Base-by-base conservation (phyloP, 768 basidiomycete genomes). In the Kwoniella heveanensis region DNA sequence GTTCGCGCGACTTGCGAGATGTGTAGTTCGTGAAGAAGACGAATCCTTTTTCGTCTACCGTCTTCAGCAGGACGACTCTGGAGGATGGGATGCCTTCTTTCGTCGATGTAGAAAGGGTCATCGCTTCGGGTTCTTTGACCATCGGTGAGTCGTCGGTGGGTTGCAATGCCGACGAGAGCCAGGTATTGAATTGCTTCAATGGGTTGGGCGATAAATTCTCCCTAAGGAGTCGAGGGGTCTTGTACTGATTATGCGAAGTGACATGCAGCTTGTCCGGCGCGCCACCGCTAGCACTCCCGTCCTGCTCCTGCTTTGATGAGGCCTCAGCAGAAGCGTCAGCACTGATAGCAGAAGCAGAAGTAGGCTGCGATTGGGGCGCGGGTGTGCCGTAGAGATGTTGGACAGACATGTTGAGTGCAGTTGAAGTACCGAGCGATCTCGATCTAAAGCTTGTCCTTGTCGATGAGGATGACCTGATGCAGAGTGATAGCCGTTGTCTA, bases 1-100 rank as follows among this genome's bases (percentile, higher is more conserved):
- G 84, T 78, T 98, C 96, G 46, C 81, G 76, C 2, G 91, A 92
- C 82, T 98, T 99, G 68, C 94, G 86, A 12, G 92, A 95, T 44
- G 87, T 85, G 82, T 98, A 98, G 81, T 99, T 99, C 30, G 95
- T 98, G 84, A 86, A 99, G 82, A 97, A 96, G 61, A 95, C 86
- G 82, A 98, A 97, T 54, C 96, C 96, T 17, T 61, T 70, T 2
- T 71, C 52, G 82, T 98, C 96, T 72, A 91, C 86, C 76, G 92
- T 86, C 80, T 94, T 96, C 75, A 98, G 86, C 63, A 97, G 87
- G 59, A 97, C 93, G 80, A 91, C 85, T 68, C 95, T 87, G 12
- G 89, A 86, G 37, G 91, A 92, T 25, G 95, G 95, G 66, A 93
- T 85, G 36, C 90, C 92, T 1, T 44, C 8, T 22, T 68, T 29